Percentiles rank a stretch among this genome's conserved stretches.
These are phyloP conservation scores for Pythium grandisporangium DNA, from an alignment of 352 stramenopile species.

Conservation along the genomic window DNA sequence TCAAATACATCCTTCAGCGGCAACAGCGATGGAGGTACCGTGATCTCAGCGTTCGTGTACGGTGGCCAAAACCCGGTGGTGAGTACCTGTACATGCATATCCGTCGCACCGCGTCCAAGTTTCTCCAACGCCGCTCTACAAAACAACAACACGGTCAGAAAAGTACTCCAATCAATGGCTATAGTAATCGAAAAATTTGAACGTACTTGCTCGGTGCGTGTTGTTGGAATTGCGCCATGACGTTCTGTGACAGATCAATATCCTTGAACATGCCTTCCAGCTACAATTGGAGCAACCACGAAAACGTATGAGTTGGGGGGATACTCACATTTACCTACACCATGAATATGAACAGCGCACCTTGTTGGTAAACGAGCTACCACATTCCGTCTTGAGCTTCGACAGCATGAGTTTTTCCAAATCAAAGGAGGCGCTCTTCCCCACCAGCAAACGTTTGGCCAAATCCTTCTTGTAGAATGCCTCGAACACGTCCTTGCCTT, in stretches of 20 bases:
- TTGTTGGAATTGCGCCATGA: constrained; percentile 90
- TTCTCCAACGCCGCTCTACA: constrained; percentile 26
- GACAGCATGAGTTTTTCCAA: constrained; percentile 95
- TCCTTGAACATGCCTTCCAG: constrained; percentile 99
- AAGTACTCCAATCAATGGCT: too few relatives aligned
- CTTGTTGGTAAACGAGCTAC: constrained; percentile 96
- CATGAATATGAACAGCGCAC: constrained; percentile 14
- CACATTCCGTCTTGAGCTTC: constrained; percentile 98
- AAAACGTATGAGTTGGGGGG: too few relatives aligned
- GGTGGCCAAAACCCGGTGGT: constrained; percentile 97
- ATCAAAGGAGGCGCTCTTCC: constrained; percentile 87
- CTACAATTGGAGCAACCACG: constrained; percentile 22
- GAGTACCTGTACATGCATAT: constrained; percentile 96
- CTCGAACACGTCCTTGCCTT: constrained; percentile 98
- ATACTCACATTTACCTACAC: neutral
- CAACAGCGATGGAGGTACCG: constrained; percentile 47
- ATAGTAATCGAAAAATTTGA: too few relatives aligned
- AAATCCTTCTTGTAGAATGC: constrained; percentile 98
- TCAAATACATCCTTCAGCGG: constrained; percentile 81
- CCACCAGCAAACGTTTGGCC: constrained; percentile 94
- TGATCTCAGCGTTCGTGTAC: constrained; percentile 85
- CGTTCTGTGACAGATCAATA: constrained; percentile 93
- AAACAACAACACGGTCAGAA: neutral
- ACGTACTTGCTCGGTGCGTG: constrained; percentile 60
- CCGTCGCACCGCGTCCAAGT: constrained; percentile 42